Percentiles rank a stretch among this genome's conserved stretches.
Conservation (phyloP, 2,329 filamentous ascomycete genomes). For the Colletotrichum filicis region DNA sequence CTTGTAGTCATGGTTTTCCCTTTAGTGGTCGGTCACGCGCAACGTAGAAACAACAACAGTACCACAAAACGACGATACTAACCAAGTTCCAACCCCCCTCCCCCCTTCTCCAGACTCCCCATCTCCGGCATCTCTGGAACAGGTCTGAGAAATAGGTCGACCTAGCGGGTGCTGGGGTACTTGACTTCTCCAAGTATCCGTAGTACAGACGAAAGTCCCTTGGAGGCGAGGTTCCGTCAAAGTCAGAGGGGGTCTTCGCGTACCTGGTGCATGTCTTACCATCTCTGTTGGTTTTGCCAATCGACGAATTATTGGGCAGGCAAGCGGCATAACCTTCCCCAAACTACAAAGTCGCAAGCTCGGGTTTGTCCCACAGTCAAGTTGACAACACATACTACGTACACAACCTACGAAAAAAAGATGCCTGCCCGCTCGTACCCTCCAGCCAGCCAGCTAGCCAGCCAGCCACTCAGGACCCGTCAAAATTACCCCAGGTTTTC, state of each 20-base stretch:
- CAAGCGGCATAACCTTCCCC: not conserved
- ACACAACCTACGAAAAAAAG: not conserved
- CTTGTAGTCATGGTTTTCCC: not conserved
- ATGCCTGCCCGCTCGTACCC: not conserved
- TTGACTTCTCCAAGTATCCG: too few species aligned
- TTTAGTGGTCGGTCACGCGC: conserved; percentile 17
- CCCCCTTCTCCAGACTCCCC: not conserved
- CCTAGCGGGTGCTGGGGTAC: not conserved
- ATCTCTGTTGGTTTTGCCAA: not conserved
- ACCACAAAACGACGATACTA: not conserved
- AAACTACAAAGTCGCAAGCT: not conserved
- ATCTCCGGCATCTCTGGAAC: not conserved
- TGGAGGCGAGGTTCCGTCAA: not conserved
- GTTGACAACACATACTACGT: not conserved
- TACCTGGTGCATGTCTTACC: conserved; percentile 3
- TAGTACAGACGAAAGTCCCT: not conserved
- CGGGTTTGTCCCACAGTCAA: not conserved
- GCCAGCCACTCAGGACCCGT: conserved; percentile 18
- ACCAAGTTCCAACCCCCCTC: not conserved
- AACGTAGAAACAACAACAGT: not conserved
- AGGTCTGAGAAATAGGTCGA: not conserved
- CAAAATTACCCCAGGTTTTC: conserved; percentile 29
- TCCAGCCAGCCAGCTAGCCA: too few species aligned
- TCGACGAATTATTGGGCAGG: not conserved
- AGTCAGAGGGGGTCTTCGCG: not conserved